Percentiles rank a stretch among this genome's conserved stretches.
Evolutionary conservation across 257 asterid genomes (phyloP).

Genomic region (Scutellaria barbata): DNA sequence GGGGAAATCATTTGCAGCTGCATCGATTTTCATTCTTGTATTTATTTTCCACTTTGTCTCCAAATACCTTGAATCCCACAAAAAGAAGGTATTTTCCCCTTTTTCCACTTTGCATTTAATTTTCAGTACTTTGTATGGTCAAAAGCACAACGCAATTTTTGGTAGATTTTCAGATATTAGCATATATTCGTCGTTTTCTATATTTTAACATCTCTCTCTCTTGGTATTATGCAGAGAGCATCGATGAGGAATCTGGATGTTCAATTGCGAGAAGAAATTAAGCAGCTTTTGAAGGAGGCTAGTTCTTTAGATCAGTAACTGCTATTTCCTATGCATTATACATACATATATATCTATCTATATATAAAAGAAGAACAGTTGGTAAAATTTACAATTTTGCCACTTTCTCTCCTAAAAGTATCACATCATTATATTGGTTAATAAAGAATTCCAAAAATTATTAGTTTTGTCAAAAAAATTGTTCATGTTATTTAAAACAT

Average conservation of each 20-base stretch:
- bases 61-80: conserved; percentile 62
- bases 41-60: conserved; percentile 58
- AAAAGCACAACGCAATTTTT: no score
- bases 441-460: no score
- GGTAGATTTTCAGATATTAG: no score
- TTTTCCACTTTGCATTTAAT: no score
- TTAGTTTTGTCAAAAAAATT: no score
- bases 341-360: no score
- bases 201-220: not conserved
- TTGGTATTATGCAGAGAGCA: conserved; percentile 48
- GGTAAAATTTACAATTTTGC: no score
- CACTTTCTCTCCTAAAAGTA: no score
- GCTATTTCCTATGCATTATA: not conserved
- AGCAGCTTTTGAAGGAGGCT: conserved; percentile 80
- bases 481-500: no score
- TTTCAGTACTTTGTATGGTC: no score
- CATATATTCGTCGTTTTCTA: not conserved
- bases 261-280: conserved; percentile 67
- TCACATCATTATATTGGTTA: no score
- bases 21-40: conserved; percentile 65
- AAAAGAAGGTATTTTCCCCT: conserved; percentile 51
- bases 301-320: conserved; percentile 57
- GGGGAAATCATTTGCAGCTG: conserved; percentile 72
- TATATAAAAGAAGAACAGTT: no score
- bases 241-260: conserved; percentile 44